A percentile compares a stretch with the other conserved stretches of the same genome.
Evolutionary conservation across 176 grass and related monocot genomes (phyloP).

Genomic region (Alloteropsis semialata): DNA sequence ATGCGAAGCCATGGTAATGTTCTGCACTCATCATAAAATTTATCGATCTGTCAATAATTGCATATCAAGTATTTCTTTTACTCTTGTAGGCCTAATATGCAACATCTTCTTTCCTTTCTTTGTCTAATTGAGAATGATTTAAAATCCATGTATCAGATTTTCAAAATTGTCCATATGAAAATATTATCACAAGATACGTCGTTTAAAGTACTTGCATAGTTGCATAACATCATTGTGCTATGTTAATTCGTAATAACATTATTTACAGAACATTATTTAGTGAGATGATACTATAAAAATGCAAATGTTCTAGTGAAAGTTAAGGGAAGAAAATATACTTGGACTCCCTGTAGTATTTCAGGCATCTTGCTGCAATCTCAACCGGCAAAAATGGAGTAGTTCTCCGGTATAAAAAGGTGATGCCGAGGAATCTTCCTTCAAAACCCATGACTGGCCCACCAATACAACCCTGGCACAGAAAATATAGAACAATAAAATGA

Average conservation of each 20-base stretch:
- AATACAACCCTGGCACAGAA: too few relatives aligned
- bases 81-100: neutral
- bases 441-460: too few relatives aligned
- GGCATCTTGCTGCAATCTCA: too few relatives aligned
- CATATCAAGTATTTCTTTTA: too few relatives aligned
- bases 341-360: neutral
- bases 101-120: neutral
- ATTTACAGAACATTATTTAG: neutral
- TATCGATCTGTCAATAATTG: neutral
- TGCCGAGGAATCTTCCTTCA: too few relatives aligned
- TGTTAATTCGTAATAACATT: too few relatives aligned
- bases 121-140: neutral
- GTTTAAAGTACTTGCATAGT: too few relatives aligned
- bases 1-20: too few relatives aligned
- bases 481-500: too few relatives aligned
- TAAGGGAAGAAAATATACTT: neutral
- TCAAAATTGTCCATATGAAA: neutral
- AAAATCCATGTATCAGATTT: neutral
- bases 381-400: slow-evolving; percentile 13
- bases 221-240: too few relatives aligned
- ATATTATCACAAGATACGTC: too few relatives aligned
- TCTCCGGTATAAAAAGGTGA: neutral
- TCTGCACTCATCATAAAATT: neutral
- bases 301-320: neutral
- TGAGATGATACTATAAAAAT: neutral